Percentiles rank a stretch among this genome's conserved stretches.
These are phyloP conservation scores for Hypoxylon sp. DNA, from an alignment of 2,329 filamentous ascomycete species.

Conservation along the genomic window DNA sequence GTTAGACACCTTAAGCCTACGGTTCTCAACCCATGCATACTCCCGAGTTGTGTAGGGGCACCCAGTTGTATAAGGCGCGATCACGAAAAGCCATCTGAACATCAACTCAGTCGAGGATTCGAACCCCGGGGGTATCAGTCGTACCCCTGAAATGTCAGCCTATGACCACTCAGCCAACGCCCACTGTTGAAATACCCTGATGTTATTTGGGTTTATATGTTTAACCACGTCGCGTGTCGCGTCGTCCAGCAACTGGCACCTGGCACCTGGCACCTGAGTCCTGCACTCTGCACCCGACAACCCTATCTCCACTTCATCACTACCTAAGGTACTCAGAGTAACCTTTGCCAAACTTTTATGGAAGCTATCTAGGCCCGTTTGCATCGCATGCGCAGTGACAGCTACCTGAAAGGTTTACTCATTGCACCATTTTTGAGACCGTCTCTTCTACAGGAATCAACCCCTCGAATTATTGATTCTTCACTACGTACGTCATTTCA, in stretches of 20 bases:
- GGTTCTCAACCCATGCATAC: not conserved
- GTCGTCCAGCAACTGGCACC: not conserved
- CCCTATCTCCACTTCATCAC: not conserved
- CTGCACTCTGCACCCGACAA: not conserved
- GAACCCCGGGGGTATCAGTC: constrained; percentile 14
- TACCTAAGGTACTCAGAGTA: not conserved
- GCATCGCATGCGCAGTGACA: not conserved
- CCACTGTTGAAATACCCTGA: not conserved
- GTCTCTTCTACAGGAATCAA: not conserved
- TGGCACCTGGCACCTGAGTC: not conserved
- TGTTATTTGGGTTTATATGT: constrained; percentile 2
- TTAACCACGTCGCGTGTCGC: not conserved
- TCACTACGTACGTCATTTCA: not conserved
- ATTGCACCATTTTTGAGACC: not conserved
- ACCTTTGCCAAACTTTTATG: not conserved
- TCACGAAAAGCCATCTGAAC: not conserved
- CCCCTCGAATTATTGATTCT: too few species aligned
- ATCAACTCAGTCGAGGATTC: constrained; percentile 13
- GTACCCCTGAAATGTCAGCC: constrained; percentile 8
- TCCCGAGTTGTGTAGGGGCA: constrained; percentile 8
- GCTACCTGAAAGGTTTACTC: not conserved
- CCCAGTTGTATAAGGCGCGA: constrained; percentile 9
- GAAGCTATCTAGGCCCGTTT: not conserved
- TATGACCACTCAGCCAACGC: constrained; percentile 26
- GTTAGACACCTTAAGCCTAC: not conserved